Base-by-base conservation (phyloP, 1,139 yeast species). In the Nakaseomyces uthaithaninus region DNA sequence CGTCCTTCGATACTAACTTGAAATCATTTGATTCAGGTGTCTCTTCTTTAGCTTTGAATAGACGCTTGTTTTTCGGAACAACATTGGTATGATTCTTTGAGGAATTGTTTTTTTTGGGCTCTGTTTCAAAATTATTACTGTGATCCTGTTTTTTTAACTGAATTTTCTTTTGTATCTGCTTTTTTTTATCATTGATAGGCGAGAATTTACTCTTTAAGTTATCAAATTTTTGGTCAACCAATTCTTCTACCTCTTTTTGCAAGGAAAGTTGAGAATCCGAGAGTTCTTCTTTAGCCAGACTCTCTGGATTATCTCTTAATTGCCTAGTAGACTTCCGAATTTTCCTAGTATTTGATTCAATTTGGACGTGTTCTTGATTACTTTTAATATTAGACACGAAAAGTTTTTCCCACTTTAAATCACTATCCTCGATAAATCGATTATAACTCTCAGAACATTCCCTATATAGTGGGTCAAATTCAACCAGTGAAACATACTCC, bases 401-500 rank as follows among this genome's bases (percentile, higher is more conserved):
- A n/a, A 30, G 16, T 19, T 24, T 10, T 2, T 45, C 47, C 27
- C 56, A 33, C 2, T 42, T 36, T 30, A 56, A 36, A 5, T 43
- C 39, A 25, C 57, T 49, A 8, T 55, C 53, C 5, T 44, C 46
- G 6, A 57, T 41, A 43, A 55, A 64, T 12, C 52, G 55, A 12
- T 49, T 45, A 38, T 52, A 61, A 36, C 53, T 54, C 19, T 53
- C 59, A 10, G 53, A 50, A 3, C 36, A 55, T 44, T 49, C 52
- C 41, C 44, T 42, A 37, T 41, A 45, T n/a, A 45, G 35, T 3
- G 68, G 69, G 43, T 64, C 65, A 53, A 61, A 65, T 4, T 62
- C 62, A 1, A 55, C 55, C 39, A 65, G 43, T 1, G 67, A 67
- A 5, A 70, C 65, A 47, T 61, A 71, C 44, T 68, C 63, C 35